Evolutionary conservation across 257 asterid genomes (phyloP), one percentile per base, ranked within the genome.

Genomic region (Salvia hispanica): DNA sequence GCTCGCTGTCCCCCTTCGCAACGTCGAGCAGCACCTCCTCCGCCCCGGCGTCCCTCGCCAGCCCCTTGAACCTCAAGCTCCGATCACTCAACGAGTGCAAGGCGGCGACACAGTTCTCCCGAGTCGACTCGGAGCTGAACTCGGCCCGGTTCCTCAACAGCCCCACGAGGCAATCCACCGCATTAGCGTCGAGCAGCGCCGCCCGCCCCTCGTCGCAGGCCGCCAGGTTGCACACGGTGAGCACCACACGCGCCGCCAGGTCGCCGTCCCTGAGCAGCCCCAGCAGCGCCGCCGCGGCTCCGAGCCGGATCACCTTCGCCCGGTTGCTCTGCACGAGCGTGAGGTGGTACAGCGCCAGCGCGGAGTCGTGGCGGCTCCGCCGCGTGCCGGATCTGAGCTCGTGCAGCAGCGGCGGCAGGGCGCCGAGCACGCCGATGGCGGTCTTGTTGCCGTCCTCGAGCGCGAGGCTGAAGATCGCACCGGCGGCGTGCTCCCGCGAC

Each of bases 401-500:
- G 80, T 79, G 96, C 51, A 93, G 50, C 72, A 93, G 80, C 57
- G 99, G 99, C 85, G 74, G 83, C 77, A 93, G 45, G 12, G 95
- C 95, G 2, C 96, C 97, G 9, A 93, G 72, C 5, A 90, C 96
- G 4, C 97, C 96, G 39, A 93, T 83, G 12, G 96, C 95, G 12
- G 82, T 90, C 77, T 85, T 88, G 73, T 90, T 93, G 53, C 76
- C 91, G 31, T 88, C 95, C 67, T 85, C 95, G 2, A 88, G 70
- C 0, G 95, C 87, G 33, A 93, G 78, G 54, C 99, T 93, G 74
- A 93, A 93, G 54, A 93, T 79, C 15, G 90, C 97, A 16, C 99
- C 97, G 4, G 97, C 89, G 9, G 97, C 99, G 73, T 93, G 97
- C 72, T 90, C 99, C 7, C 84, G 75, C 0, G 97, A 81, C 77